Conservation (phyloP, 1,139 yeast species). For the Suhomyces ambrosiae region DNA sequence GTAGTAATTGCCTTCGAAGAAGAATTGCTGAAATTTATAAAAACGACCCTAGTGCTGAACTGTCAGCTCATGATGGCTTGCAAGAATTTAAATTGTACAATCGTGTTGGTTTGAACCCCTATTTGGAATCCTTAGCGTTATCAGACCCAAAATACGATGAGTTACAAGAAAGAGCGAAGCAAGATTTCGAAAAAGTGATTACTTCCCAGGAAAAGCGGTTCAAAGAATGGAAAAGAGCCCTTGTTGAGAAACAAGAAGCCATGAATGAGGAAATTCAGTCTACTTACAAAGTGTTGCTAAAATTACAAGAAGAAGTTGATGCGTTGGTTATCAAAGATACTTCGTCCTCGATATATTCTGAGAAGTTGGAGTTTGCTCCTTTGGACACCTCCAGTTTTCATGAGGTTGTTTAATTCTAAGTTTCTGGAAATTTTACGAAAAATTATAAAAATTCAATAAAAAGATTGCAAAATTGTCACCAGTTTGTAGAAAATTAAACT, state of each 20-base stretch:
- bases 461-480: no score
- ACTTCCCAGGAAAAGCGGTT: slow-evolving; percentile 60
- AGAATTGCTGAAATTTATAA: slow-evolving; percentile 29
- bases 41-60: not conserved
- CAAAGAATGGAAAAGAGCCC: slow-evolving; percentile 63
- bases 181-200: slow-evolving; percentile 44
- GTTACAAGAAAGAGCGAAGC: slow-evolving; percentile 47
- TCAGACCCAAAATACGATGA: slow-evolving; percentile 52
- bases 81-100: slow-evolving; percentile 26
- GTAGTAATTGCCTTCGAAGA: slow-evolving; percentile 44
- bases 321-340: not conserved
- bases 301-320: slow-evolving; percentile 1
- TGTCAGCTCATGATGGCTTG: no score
- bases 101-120: slow-evolving; percentile 39
- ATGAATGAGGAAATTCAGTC: slow-evolving; percentile 59
- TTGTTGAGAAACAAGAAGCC: slow-evolving; percentile 55
- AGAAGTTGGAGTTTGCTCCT: slow-evolving; percentile 5
- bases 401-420: not conserved
- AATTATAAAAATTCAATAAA: not conserved
- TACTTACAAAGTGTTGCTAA: not conserved
- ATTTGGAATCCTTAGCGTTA: slow-evolving; percentile 6
- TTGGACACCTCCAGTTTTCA: slow-evolving; percentile 6
- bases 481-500: no score
- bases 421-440: not conserved
- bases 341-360: not conserved